Conservation (phyloP, 2,329 filamentous ascomycete genomes). For the Phoma herbarum region DNA sequence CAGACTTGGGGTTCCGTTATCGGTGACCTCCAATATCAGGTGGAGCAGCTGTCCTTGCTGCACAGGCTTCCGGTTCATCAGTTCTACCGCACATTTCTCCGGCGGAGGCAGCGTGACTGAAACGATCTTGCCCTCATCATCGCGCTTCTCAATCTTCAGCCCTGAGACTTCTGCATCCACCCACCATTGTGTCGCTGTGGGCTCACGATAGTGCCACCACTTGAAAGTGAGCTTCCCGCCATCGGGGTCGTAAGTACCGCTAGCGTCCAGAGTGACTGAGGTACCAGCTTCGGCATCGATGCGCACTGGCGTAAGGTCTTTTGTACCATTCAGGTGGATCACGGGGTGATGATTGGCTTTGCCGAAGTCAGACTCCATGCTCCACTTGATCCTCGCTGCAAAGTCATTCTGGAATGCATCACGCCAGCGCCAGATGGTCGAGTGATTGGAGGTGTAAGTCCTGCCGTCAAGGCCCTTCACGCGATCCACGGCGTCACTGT, state of each 20-base stretch:
- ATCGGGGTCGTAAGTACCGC: slow-evolving; percentile 59
- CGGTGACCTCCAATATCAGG: slow-evolving; percentile 60
- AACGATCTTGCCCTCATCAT: slow-evolving; percentile 41
- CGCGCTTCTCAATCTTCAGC: slow-evolving; percentile 45
- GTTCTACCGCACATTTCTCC: slow-evolving; percentile 54
- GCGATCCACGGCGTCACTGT: slow-evolving; percentile 50
- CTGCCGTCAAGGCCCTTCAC: slow-evolving; percentile 47
- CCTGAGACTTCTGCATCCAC: slow-evolving; percentile 54
- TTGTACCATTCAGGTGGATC: slow-evolving; percentile 54
- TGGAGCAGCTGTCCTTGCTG: slow-evolving; percentile 58
- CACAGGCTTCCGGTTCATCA: slow-evolving; percentile 48
- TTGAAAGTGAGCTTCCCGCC: slow-evolving; percentile 55
- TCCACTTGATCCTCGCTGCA: slow-evolving; percentile 60
- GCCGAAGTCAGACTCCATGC: slow-evolving; percentile 45
- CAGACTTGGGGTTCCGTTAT: slow-evolving; percentile 55
- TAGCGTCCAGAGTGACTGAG: slow-evolving; percentile 56
- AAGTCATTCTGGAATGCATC: slow-evolving; percentile 63
- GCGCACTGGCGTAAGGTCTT: slow-evolving; percentile 50
- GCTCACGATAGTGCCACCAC: slow-evolving; percentile 61
- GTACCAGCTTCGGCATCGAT: slow-evolving; percentile 55
- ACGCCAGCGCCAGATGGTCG: slow-evolving; percentile 64
- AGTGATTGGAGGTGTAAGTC: slow-evolving; percentile 55
- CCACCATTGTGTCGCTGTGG: slow-evolving; percentile 56
- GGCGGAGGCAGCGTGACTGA: slow-evolving; percentile 54
- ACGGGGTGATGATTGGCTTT: slow-evolving; percentile 60